Base-by-base conservation (phyloP, 192 early-diverging fungal genomes). In the Ramicandelaber brevisporus region DNA sequence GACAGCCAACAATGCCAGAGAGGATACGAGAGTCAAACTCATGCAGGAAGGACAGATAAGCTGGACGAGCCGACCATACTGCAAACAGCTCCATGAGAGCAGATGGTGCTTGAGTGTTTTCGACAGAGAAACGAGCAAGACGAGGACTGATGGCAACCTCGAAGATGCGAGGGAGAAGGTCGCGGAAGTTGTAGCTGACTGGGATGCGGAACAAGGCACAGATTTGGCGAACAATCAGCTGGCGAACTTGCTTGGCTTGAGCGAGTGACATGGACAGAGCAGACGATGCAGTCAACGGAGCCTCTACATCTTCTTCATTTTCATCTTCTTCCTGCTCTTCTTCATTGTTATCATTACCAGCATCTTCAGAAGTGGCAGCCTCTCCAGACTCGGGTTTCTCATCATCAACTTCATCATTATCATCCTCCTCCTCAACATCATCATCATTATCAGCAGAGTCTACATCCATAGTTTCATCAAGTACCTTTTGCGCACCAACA, bases 41-140 rank as follows among this genome's bases (percentile, higher is more conserved):
- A 19, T 59, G 46, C 4, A 95, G 53, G 43, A 63, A 92, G 0
- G 41, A 4, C 0, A 67, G 44, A 49, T 86, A 85, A 3, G 50
- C 37, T 13, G 46, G 44, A 16, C 61, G 52, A 20, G 57, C 50
- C 4, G 84, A 55, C 90, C 90, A 96, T 2, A 65, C 52, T 5
- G 46, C 37, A 19, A 99, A 55, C 21, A 96, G 46, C 33, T 69
- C 59, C 51, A 92, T 52, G 14, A 90, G 45, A 0, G 70, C 55
- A 1, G 76, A 82, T 2, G 82, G 65, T 22, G 70, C 62, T 46
- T 96, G 88, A 3, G 85, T 85, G 42, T 81, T 85, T 43, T 99
- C 93, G 10, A 41, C 40, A 16, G 54, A 57, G 13, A 96, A 57
- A 9, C 50, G 62, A 14, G 61, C 47, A 9, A 99, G 44, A 14